These are phyloP conservation scores for Paecilomyces sp. DNA, from an alignment of 2,329 filamentous ascomycete species.

Conservation along the genomic window DNA sequence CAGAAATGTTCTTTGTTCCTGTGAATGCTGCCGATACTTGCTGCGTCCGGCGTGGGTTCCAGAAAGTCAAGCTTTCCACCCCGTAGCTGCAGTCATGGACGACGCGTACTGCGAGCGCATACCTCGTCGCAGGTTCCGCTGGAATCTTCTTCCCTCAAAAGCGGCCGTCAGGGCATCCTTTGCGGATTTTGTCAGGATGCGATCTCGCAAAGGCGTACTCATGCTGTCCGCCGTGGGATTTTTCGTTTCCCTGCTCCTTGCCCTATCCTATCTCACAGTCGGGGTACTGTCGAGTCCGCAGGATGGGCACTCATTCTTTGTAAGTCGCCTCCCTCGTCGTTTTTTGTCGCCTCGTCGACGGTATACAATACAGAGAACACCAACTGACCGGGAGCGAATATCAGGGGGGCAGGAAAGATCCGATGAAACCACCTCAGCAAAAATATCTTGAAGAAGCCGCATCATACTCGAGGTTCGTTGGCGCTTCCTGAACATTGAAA, in stretches of 20 bases:
- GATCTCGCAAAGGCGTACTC: background rate
- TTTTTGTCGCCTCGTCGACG: background rate
- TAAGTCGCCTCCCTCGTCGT: background rate
- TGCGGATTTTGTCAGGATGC: background rate
- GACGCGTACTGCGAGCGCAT: background rate
- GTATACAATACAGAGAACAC: too few species aligned
- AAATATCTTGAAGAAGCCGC: constrained; percentile 7
- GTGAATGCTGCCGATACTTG: background rate
- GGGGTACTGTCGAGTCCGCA: background rate
- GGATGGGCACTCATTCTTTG: background rate
- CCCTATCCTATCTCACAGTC: background rate
- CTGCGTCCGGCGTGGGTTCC: background rate
- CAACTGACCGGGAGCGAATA: background rate
- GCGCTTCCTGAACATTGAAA: background rate
- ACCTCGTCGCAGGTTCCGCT: background rate
- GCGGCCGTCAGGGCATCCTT: background rate
- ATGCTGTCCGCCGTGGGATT: background rate
- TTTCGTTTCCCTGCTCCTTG: background rate
- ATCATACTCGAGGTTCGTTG: background rate
- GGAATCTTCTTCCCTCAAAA: background rate
- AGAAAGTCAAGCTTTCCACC: background rate
- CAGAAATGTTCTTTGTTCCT: background rate
- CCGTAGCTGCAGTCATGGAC: background rate
- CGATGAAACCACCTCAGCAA: constrained; percentile 4
- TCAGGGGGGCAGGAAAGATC: background rate